Base-by-base conservation (phyloP, 2,329 filamentous ascomycete species). In the Talaromyces funiculosus region DNA sequence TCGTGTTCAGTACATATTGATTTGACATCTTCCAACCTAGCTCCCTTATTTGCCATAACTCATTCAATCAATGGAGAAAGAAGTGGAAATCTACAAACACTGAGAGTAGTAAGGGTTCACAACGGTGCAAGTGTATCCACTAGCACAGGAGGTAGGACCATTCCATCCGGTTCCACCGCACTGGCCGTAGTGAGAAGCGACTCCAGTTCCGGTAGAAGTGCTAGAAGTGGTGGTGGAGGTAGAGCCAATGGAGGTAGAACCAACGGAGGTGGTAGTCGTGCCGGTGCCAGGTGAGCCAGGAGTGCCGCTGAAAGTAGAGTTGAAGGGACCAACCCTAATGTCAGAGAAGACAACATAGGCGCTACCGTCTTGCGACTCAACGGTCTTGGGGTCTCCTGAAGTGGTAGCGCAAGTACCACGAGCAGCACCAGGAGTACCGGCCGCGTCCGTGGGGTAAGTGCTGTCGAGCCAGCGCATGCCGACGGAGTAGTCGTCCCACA, bases 401-500 rank as follows among this genome's bases (percentile, higher is more conserved):
- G 70, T 75, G 51, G 77, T 79, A 54, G 78, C 61, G 72, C 85
- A 87, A 37, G 77, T 75, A 59, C 85, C 85, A 67, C 85, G 82
- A 43, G 75, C 74, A 61, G 77, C 73, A 65, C 85, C 84, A 31
- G 77, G 77, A 1, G 62, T 64, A 57, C 76, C 78, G 63, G 75
- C 70, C 37, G 67, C 72, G 60, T 71, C 68, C 62, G 78, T 77
- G 53, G 87, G 86, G 78, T 83, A 88, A 71, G 77, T 82, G 63
- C 82, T 84, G 78, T 90, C 88, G 67, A 91, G 82, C 88, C 88
- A 90, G 68, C 88, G 82, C 87, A 90, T 90, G 76, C 87, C 81
- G 68, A 83, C 76, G 62, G 82, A 74, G 74, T 89, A 82, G 75
- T 90, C 87, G 69, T 88, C 84, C 84, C 84, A 86, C 61, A 76